These are phyloP conservation scores for Ustilago vetiveriae DNA, from an alignment of 1,284 basidiomycete genomes.

Conservation along the genomic window DNA sequence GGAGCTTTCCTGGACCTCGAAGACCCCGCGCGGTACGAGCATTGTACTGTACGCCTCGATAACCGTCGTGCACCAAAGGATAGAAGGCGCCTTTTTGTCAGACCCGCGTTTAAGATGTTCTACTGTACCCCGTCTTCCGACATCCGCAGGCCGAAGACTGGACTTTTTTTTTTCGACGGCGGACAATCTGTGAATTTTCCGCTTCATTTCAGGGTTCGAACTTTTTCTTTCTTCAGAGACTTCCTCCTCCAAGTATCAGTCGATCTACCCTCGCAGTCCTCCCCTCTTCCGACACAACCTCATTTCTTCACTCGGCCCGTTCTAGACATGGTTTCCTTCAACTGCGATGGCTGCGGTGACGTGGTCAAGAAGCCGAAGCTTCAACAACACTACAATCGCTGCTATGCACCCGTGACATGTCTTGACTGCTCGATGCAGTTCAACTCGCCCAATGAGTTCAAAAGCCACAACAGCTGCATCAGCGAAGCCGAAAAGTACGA, in stretches of 20 bases:
- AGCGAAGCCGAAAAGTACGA: slow-evolving; percentile 67
- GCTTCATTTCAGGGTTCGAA: slow-evolving; percentile 1
- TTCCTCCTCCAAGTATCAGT: neutral
- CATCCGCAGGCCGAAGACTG: neutral
- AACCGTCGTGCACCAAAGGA: too few relatives aligned
- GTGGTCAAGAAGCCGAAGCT: slow-evolving; percentile 67
- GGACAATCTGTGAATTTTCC: slow-evolving; percentile 7
- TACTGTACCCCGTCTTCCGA: neutral
- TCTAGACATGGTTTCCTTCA: slow-evolving; percentile 61
- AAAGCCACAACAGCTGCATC: slow-evolving; percentile 64
- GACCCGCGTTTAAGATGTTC: too few relatives aligned
- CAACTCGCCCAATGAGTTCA: slow-evolving; percentile 60
- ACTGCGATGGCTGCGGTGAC: slow-evolving; percentile 65
- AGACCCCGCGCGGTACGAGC: too few relatives aligned
- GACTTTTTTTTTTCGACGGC: slow-evolving; percentile 2
- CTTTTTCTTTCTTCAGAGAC: neutral
- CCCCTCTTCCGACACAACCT: neutral
- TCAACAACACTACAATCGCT: slow-evolving; percentile 61
- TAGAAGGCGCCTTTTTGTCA: too few relatives aligned
- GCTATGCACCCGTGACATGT: slow-evolving; percentile 63
- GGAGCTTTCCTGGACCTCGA: too few relatives aligned
- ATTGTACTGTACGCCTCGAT: too few relatives aligned
- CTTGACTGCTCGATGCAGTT: slow-evolving; percentile 65
- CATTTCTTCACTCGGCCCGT: neutral
- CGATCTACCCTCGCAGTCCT: neutral